Conservation (phyloP, 192 early-diverging fungal species). For the Glomus cerebriforme region DNA sequence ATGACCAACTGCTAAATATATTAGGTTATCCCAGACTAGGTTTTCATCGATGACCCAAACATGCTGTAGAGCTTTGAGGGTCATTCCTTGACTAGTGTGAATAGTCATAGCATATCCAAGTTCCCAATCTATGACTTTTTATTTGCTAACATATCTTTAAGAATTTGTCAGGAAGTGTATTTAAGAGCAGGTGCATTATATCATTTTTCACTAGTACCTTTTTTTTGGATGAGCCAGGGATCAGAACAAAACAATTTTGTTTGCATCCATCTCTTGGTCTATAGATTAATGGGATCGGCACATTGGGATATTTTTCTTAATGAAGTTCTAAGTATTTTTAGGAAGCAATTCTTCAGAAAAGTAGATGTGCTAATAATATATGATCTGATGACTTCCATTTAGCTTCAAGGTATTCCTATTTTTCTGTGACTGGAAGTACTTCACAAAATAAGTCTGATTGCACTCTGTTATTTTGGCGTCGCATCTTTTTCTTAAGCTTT, state of each 20-base stretch:
- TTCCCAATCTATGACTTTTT: constrained; percentile 15
- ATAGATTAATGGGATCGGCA: too few species aligned
- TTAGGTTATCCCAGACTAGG: too few species aligned
- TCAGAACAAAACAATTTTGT: too few species aligned
- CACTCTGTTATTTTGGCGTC: too few species aligned
- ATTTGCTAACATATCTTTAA: neutral
- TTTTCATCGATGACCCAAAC: constrained; percentile 27
- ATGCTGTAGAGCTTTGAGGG: constrained; percentile 11
- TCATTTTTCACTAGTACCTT: neutral
- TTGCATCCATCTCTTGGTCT: too few species aligned
- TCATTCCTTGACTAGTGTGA: constrained; percentile 26
- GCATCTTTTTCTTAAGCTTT: constrained; percentile 27
- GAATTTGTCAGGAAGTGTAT: too few species aligned
- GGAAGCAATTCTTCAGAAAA: constrained; percentile 20
- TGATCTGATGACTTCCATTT: constrained; percentile 13
- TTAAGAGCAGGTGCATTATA: neutral
- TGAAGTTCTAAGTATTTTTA: constrained; percentile 24
- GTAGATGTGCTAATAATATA: constrained; percentile 21
- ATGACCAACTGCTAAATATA: too few species aligned
- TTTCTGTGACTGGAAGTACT: constrained; percentile 20
- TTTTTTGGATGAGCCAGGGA: too few species aligned
- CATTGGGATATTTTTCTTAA: constrained; percentile 12
- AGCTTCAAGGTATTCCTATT: too few species aligned
- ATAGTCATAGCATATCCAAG: too few species aligned
- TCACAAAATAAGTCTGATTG: constrained; percentile 3